Evolutionary conservation across 106 monocot genomes (phyloP).

Genomic region (Phalaenopsis equestris): DNA sequence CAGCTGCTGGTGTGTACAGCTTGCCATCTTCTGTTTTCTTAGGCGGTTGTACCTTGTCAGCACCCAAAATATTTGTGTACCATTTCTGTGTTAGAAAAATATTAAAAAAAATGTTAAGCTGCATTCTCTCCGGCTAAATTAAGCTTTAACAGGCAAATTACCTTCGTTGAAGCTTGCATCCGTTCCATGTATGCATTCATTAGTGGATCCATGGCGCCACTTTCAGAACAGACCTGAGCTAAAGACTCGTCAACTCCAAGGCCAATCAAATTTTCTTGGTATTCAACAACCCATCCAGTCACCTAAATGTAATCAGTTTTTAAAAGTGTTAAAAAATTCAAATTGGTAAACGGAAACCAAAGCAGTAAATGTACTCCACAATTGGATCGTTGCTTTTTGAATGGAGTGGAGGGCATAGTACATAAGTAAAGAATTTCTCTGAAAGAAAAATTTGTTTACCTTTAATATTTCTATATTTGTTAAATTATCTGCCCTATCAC

Average conservation of each 20-base stretch:
- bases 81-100: conserved; percentile 63
- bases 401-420: background rate
- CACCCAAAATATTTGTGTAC: conserved; percentile 94
- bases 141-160: conserved; percentile 12
- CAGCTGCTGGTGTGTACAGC: conserved; percentile 93
- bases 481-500: conserved; percentile 78
- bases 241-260: conserved; percentile 98
- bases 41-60: conserved; percentile 89
- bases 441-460: conserved; percentile 30
- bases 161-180: conserved; percentile 91
- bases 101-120: background rate
- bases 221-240: conserved; percentile 99
- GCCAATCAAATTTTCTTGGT: conserved; percentile 84
- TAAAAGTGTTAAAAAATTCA: background rate
- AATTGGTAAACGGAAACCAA: background rate
- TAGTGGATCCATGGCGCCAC: conserved; percentile 98
- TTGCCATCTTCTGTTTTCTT: conserved; percentile 97
- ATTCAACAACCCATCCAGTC: conserved; percentile 97
- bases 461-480: conserved; percentile 94
- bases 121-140: background rate
- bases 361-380: background rate
- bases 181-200: conserved; percentile 99
- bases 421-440: background rate
- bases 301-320: conserved; percentile 36
- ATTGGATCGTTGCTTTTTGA: background rate